These are phyloP conservation scores for Haberlea rhodopensis DNA, from an alignment of 257 asterid species.

Conservation along the genomic window DNA sequence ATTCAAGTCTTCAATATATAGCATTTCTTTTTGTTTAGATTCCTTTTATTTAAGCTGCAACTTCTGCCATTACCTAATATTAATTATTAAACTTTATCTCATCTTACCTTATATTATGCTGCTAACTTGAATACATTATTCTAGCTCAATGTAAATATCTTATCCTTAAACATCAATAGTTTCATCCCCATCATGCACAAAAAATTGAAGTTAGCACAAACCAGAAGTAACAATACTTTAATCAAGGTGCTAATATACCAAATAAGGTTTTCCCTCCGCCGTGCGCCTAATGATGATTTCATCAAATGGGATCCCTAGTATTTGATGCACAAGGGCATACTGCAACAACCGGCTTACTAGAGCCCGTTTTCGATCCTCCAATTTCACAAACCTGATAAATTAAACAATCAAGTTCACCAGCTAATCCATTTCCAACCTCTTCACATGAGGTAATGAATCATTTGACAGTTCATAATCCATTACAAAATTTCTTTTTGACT, in stretches of 20 bases:
- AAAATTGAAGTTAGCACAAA: constrained; percentile 3
- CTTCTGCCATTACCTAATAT: not conserved
- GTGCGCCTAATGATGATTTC: constrained; percentile 54
- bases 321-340: constrained; percentile 60
- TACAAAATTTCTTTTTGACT: not conserved
- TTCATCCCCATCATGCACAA: not conserved
- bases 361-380: constrained; percentile 66
- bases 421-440: constrained; percentile 3
- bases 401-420: not conserved
- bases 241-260: constrained; percentile 36
- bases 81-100: not conserved
- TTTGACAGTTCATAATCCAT: not conserved
- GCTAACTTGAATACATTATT: not conserved
- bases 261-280: constrained; percentile 70
- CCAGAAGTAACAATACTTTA: not conserved
- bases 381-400: constrained; percentile 59
- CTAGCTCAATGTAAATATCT: not conserved
- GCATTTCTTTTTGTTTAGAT: not conserved
- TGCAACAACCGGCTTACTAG: constrained; percentile 78
- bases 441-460: not conserved
- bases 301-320: constrained; percentile 55
- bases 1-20: not conserved
- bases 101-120: not conserved
- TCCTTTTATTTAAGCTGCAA: not conserved
- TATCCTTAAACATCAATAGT: not conserved